Evolutionary conservation across 306 rosid species (phyloP).

Genomic region (Heteromeles arbutifolia): DNA sequence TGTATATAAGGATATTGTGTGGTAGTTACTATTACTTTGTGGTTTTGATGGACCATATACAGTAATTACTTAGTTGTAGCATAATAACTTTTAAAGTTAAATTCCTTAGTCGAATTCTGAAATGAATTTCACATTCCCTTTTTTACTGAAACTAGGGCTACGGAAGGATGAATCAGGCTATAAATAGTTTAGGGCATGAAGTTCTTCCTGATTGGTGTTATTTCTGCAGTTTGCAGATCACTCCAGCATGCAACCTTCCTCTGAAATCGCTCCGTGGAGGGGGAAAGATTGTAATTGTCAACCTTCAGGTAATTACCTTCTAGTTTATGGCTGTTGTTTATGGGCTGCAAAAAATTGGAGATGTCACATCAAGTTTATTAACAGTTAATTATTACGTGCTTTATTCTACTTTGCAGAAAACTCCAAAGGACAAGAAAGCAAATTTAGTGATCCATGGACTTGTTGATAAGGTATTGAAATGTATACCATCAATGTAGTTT

Average conservation of each 20-base stretch:
- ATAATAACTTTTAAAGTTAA: background rate
- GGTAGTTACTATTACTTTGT: background rate
- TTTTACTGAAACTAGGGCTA: background rate
- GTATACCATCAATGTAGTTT: background rate
- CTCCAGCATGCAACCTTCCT: slow-evolving; percentile 99
- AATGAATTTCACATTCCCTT: background rate
- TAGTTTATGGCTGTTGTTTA: slow-evolving; percentile 13
- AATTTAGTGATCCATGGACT: slow-evolving; percentile 81
- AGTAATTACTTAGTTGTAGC: background rate
- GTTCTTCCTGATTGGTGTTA: background rate
- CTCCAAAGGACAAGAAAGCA: slow-evolving; percentile 97
- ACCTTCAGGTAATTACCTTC: slow-evolving; percentile 69
- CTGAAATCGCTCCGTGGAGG: slow-evolving; percentile 88
- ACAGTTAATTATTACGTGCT: slow-evolving; percentile 14
- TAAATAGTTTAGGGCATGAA: background rate
- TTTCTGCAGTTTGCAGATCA: slow-evolving; percentile 81
- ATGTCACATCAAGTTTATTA: background rate
- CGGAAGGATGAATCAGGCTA: background rate
- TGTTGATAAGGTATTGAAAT: slow-evolving; percentile 71
- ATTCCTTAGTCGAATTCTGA: background rate
- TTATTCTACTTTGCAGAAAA: slow-evolving; percentile 56
- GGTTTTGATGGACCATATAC: background rate
- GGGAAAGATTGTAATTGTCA: slow-evolving; percentile 88
- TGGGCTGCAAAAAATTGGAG: background rate
- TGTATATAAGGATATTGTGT: background rate